These are phyloP conservation scores for Fusarium nodosum DNA, from an alignment of 2,329 filamentous ascomycete species.

Conservation along the genomic window DNA sequence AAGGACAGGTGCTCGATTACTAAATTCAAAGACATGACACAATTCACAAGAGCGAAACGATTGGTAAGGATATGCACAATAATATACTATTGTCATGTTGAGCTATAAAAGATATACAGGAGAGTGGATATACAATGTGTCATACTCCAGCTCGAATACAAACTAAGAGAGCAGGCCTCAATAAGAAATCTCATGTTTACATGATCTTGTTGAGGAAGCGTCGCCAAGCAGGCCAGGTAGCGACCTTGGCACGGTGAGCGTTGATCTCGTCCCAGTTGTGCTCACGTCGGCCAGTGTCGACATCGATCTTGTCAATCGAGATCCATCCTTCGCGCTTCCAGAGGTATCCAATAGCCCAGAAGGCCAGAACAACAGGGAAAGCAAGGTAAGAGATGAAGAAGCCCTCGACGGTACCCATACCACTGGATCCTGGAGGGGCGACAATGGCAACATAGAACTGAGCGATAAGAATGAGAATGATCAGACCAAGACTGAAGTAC, in stretches of 20 bases:
- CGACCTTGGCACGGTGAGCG: constrained; percentile 64
- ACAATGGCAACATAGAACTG: constrained; percentile 67
- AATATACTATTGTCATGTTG: constrained; percentile 43
- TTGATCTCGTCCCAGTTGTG: constrained; percentile 76
- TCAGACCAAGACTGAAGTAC: constrained; percentile 71
- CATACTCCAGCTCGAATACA: background rate
- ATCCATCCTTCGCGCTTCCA: constrained; percentile 77
- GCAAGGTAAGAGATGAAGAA: constrained; percentile 71
- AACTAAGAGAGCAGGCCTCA: background rate
- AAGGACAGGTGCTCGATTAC: no score
- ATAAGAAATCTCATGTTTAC: constrained; percentile 44
- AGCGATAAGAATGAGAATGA: constrained; percentile 67
- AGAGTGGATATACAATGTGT: constrained; percentile 15
- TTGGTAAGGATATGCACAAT: constrained; percentile 11
- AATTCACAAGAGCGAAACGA: background rate
- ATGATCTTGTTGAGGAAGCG: constrained; percentile 57
- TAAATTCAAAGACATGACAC: background rate
- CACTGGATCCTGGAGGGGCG: constrained; percentile 51
- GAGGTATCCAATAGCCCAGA: constrained; percentile 70
- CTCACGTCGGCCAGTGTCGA: constrained; percentile 75
- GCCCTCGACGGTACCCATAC: constrained; percentile 59
- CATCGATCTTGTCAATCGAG: constrained; percentile 71
- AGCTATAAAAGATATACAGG: constrained; percentile 40
- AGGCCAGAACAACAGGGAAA: constrained; percentile 66
- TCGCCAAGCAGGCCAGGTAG: constrained; percentile 66